Evolutionary conservation across 345 rosid species (phyloP).

Genomic region (Anacardium occidentale): DNA sequence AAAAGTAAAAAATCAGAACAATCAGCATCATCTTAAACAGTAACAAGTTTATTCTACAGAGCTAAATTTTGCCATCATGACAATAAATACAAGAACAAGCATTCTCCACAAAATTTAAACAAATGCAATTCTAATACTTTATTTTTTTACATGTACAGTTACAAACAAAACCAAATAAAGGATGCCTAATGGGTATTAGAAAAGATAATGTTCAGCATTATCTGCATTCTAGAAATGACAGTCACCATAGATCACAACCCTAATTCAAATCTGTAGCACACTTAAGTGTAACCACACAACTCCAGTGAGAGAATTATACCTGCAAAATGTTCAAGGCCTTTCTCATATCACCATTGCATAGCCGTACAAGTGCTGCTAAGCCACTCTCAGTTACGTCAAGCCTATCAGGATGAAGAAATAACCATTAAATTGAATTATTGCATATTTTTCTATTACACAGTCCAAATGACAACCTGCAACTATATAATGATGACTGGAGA

Average conservation of each 20-base stretch:
- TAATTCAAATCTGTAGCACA: not conserved
- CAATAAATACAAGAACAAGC: not conserved
- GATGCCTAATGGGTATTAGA: no score
- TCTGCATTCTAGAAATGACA: no score
- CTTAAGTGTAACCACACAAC: slow-evolving; percentile 3
- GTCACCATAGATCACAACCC: not conserved
- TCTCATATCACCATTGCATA: slow-evolving; percentile 98
- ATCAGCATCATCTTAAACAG: not conserved
- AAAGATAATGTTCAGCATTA: no score
- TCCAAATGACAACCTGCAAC: slow-evolving; percentile 3
- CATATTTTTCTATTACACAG: slow-evolving; percentile 4
- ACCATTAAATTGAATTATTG: not conserved
- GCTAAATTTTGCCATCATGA: not conserved
- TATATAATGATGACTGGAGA: not conserved
- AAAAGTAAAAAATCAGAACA: not conserved
- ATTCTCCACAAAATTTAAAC: no score
- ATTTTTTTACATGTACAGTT: no score
- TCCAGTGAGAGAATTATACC: slow-evolving; percentile 41
- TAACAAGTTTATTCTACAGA: not conserved
- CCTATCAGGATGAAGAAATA: slow-evolving; percentile 34
- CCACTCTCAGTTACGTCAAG: slow-evolving; percentile 81
- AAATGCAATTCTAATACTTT: no score
- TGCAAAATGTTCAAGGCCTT: slow-evolving; percentile 95
- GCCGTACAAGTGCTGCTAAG: slow-evolving; percentile 75
- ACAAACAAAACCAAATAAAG: no score